Percentiles rank a stretch among this genome's conserved stretches.
These are phyloP conservation scores for Candida patagonica DNA, from an alignment of 805 yeast species.

Conservation along the genomic window DNA sequence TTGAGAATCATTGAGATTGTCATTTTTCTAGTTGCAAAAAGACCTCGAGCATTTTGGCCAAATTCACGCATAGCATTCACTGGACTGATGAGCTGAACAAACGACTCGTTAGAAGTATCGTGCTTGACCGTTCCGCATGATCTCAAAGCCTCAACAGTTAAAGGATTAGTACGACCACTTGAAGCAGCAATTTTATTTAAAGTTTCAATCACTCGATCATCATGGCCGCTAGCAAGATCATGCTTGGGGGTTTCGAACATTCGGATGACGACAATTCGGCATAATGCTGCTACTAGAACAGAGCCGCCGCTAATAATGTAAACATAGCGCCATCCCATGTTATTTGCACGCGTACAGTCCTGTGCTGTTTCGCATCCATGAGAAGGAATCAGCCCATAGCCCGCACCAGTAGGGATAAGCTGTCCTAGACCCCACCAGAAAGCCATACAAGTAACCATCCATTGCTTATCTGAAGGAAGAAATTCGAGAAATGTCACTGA, in stretches of 20 bases:
- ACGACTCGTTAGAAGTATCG: constrained; percentile 15
- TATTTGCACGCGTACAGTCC: constrained; percentile 36
- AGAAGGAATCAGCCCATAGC: constrained; percentile 49
- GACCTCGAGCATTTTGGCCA: constrained; percentile 34
- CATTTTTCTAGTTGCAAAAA: constrained; percentile 40
- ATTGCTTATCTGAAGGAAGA: constrained; percentile 42
- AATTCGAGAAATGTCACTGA: constrained; percentile 46
- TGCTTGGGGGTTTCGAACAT: constrained; percentile 51
- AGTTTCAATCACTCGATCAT: constrained; percentile 38
- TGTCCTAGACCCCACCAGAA: constrained; percentile 60
- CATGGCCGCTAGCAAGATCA: constrained; percentile 42
- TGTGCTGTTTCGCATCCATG: constrained; percentile 37
- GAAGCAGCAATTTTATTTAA: constrained; percentile 42
- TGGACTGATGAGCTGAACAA: constrained; percentile 11
- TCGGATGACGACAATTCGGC: constrained; percentile 36
- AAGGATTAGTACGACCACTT: constrained; percentile 32
- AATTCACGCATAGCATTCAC: constrained; percentile 19
- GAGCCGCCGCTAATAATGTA: constrained; percentile 47
- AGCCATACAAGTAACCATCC: constrained; percentile 44
- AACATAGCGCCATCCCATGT: constrained; percentile 56
- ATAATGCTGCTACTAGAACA: constrained; percentile 39
- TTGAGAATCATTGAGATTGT: constrained; percentile 39
- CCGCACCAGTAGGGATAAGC: constrained; percentile 40
- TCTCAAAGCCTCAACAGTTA: constrained; percentile 41
- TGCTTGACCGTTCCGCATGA: constrained; percentile 34